A percentile compares a stretch with the other conserved stretches of the same genome.
These are phyloP conservation scores for Piloderma croceum DNA, from an alignment of 768 basidiomycete genomes.

Conservation along the genomic window DNA sequence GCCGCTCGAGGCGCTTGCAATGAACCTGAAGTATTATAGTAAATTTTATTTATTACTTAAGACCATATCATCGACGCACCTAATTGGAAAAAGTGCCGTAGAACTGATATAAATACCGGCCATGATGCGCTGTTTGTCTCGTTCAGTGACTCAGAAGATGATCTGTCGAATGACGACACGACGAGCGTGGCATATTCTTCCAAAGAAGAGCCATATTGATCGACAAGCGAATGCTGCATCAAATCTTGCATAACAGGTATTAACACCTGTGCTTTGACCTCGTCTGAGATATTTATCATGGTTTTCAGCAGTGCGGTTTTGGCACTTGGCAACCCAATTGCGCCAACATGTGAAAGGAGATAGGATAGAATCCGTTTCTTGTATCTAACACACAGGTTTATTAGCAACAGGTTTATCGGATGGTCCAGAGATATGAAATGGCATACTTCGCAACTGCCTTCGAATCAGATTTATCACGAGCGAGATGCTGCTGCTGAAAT, in stretches of 20 bases:
- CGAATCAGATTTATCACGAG: conserved; percentile 42
- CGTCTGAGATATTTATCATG: conserved; percentile 35
- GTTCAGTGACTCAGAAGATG: conserved; percentile 41
- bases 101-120: conserved; percentile 40
- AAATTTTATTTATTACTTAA: conserved; percentile 4
- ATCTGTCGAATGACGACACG: conserved; percentile 48
- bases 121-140: conserved; percentile 40
- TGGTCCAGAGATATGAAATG: neutral
- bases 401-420: neutral
- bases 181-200: conserved; percentile 36
- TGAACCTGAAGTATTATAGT: conserved; percentile 31
- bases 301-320: conserved; percentile 51
- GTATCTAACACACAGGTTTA: conserved; percentile 39
- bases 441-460: conserved; percentile 52
- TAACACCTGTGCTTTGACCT: conserved; percentile 47
- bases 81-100: conserved; percentile 41
- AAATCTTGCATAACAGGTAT: conserved; percentile 50
- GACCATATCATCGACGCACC: conserved; percentile 41
- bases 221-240: conserved; percentile 14
- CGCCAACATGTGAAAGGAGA: conserved; percentile 72
- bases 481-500: conserved; percentile 57
- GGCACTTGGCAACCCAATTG: conserved; percentile 42
- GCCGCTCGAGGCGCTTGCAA: conserved; percentile 33
- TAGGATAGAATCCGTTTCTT: conserved; percentile 70
- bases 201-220: conserved; percentile 17